Percentiles rank a stretch among this genome's conserved stretches.
Conservation (phyloP, 2,329 filamentous ascomycete genomes). For the Aspergillus persii region DNA sequence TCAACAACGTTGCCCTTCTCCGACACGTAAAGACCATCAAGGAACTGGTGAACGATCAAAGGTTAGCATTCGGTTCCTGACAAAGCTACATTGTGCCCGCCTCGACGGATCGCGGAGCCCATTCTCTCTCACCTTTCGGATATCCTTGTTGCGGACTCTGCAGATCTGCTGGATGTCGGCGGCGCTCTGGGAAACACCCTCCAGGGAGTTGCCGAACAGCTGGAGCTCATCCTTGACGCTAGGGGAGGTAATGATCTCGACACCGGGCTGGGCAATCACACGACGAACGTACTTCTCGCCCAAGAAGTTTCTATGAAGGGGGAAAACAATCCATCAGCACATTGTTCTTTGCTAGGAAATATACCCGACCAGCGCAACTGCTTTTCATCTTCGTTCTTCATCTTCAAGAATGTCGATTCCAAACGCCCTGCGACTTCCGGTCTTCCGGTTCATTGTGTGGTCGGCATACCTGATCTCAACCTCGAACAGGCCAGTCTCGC, state of each 20-base stretch:
- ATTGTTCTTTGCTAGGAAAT: not conserved
- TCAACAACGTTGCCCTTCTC: slow-evolving; percentile 94
- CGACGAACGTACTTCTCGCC: slow-evolving; percentile 99
- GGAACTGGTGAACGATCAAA: slow-evolving; percentile 62
- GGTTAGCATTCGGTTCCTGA: not conserved
- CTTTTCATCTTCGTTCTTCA: not conserved
- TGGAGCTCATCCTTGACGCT: slow-evolving; percentile 97
- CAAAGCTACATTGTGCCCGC: not conserved
- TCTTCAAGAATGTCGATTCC: not conserved
- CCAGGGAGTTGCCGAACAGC: slow-evolving; percentile 89
- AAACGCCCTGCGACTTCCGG: not conserved
- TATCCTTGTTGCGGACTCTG: slow-evolving; percentile 99
- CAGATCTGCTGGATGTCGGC: slow-evolving; percentile 99
- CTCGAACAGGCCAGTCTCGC: slow-evolving; percentile 80
- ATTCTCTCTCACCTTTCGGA: slow-evolving; percentile 75
- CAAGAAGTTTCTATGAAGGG: slow-evolving; percentile 76
- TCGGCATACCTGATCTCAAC: slow-evolving; percentile 90
- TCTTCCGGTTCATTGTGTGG: not conserved
- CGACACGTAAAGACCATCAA: slow-evolving; percentile 99
- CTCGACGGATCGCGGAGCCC: not conserved
- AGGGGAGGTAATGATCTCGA: slow-evolving; percentile 85
- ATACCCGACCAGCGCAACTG: not conserved
- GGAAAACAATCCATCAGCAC: slow-evolving; percentile 31
- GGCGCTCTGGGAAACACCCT: slow-evolving; percentile 95
- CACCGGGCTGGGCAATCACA: slow-evolving; percentile 84